A percentile compares a stretch with the other conserved stretches of the same genome.
Conservation (phyloP, 1,284 basidiomycete genomes). For the Sporisorium scitamineum region DNA sequence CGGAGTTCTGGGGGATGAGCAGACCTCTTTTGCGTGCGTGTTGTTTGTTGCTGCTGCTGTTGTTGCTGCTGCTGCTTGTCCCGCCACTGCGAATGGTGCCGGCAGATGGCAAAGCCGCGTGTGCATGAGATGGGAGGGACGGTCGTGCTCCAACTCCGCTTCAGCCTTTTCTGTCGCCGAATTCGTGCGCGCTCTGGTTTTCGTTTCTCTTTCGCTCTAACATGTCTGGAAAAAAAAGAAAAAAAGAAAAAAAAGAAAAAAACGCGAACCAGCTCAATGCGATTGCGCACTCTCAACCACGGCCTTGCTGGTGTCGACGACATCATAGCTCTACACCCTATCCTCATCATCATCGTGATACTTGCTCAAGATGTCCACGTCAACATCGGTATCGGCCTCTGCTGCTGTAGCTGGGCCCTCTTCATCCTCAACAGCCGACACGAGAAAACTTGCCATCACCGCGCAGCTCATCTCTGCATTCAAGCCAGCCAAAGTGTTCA, state of each 20-base stretch:
- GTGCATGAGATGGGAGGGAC: too few relatives aligned
- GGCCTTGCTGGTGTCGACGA: too few relatives aligned
- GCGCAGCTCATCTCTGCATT: conserved; percentile 69
- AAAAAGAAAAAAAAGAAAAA: not conserved
- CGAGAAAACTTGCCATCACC: conserved; percentile 44
- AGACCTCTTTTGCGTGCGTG: too few relatives aligned
- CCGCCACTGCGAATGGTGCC: too few relatives aligned
- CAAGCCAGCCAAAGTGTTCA: conserved; percentile 88
- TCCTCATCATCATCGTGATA: not conserved
- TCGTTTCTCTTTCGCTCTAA: not conserved
- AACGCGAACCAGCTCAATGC: not conserved
- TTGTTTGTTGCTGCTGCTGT: too few relatives aligned
- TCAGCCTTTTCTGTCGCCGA: conserved; percentile 34
- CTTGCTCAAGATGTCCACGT: not conserved
- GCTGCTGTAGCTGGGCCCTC: conserved; percentile 5
- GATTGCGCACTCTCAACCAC: not conserved
- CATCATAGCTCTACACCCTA: too few relatives aligned
- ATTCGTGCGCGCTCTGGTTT: conserved; percentile 21
- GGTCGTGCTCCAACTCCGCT: conserved; percentile 8
- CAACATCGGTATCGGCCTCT: not conserved
- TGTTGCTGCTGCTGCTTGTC: not conserved
- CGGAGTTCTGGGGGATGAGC: too few relatives aligned
- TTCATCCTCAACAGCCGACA: conserved; percentile 15
- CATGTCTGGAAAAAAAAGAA: not conserved
- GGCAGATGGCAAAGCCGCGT: too few relatives aligned